phyloP scores from a whole-genome alignment of 2,329 filamentous ascomycete genomes.

The Colletotrichum navitas region DNA sequence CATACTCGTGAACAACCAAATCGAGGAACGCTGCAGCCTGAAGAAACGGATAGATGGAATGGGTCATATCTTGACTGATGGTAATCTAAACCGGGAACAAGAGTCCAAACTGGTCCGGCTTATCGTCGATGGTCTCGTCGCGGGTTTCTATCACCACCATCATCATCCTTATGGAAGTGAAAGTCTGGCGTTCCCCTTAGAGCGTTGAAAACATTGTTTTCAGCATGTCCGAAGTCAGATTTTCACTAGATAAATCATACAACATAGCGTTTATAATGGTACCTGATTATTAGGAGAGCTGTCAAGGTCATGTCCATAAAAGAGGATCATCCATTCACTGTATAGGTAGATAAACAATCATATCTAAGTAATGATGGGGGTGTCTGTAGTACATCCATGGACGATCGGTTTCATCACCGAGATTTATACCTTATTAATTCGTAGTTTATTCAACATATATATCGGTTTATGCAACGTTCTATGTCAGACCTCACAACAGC shows the following conservation, averaged over 20 bases:
- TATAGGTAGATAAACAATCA: too few species aligned
- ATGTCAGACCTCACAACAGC: slow-evolving; percentile 2
- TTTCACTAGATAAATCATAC: too few species aligned
- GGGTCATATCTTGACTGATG: slow-evolving; percentile 16
- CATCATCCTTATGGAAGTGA: slow-evolving; percentile 9
- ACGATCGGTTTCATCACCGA: not conserved
- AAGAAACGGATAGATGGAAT: slow-evolving; percentile 30
- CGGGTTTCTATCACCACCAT: not conserved
- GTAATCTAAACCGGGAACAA: slow-evolving; percentile 29
- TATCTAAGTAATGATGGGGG: not conserved
- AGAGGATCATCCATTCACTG: too few species aligned
- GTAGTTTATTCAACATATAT: not conserved
- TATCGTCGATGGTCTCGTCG: not conserved
- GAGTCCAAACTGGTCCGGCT: not conserved
- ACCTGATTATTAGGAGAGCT: too few species aligned
- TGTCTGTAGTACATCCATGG: not conserved
- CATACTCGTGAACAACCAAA: slow-evolving; percentile 18
- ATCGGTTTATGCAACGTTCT: not conserved
- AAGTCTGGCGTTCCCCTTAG: not conserved
- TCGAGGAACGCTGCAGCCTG: slow-evolving; percentile 17
- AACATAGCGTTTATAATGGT: too few species aligned
- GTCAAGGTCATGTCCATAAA: too few species aligned
- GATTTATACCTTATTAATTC: too few species aligned
- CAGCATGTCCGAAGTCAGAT: slow-evolving; percentile 10
- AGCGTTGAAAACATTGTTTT: not conserved